Percentiles rank a stretch among this genome's conserved stretches.
phyloP scores from a whole-genome alignment of 139 green algal genomes.

The Dunaliella primolecta region DNA sequence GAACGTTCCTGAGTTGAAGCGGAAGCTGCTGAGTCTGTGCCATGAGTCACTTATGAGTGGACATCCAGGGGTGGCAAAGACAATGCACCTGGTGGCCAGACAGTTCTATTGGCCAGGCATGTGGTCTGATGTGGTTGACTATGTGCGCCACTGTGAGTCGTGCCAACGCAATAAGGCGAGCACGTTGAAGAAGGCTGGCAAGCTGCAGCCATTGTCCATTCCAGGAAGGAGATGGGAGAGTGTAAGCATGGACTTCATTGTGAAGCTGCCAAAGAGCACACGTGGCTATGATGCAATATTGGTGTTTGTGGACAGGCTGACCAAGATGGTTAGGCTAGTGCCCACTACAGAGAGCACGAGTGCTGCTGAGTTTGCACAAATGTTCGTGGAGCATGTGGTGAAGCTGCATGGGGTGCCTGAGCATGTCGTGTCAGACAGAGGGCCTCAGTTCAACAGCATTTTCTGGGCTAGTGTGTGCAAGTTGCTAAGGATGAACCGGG shows the following conservation, averaged over 20 bases:
- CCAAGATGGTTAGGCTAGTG: slow-evolving; percentile 38
- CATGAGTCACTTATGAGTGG: neutral
- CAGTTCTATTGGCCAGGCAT: slow-evolving; percentile 31
- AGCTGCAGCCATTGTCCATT: slow-evolving; percentile 28
- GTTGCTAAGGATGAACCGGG: slow-evolving; percentile 23
- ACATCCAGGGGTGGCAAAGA: neutral
- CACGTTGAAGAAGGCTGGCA: slow-evolving; percentile 1
- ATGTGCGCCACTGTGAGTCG: slow-evolving; percentile 20
- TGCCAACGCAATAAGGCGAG: slow-evolving; percentile 41
- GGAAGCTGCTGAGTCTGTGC: neutral
- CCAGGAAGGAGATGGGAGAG: slow-evolving; percentile 7
- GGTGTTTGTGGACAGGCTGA: slow-evolving; percentile 43
- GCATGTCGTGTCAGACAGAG: slow-evolving; percentile 38
- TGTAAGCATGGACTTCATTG: neutral
- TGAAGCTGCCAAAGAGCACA: slow-evolving; percentile 20
- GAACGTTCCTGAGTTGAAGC: neutral
- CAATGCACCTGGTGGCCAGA: neutral
- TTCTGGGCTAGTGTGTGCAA: slow-evolving; percentile 35
- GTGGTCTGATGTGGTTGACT: neutral
- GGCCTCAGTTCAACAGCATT: slow-evolving; percentile 17
- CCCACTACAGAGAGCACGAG: neutral
- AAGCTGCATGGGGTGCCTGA: slow-evolving; percentile 26
- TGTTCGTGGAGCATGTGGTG: slow-evolving; percentile 35
- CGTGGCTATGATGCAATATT: slow-evolving; percentile 26
- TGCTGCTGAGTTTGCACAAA: neutral